A percentile compares a stretch with the other conserved stretches of the same genome.
These are phyloP conservation scores for Aspergillus sp. DNA, from an alignment of 2,329 filamentous ascomycete species.

Conservation along the genomic window DNA sequence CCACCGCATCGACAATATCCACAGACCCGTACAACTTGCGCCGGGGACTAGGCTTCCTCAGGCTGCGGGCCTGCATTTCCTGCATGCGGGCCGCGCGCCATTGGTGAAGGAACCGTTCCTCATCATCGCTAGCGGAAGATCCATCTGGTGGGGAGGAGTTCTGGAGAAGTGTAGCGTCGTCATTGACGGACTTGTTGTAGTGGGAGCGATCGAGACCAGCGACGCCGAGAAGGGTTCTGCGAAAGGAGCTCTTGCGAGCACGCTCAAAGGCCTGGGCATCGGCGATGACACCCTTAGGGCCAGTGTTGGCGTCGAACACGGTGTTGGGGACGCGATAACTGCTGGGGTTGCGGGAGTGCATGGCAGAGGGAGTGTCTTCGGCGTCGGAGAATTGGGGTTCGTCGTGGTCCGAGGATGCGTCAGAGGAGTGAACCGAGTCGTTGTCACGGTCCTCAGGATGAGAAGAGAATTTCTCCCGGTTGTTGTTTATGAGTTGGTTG, in stretches of 20 bases:
- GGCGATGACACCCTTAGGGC: slow-evolving; percentile 55
- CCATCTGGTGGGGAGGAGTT: slow-evolving; percentile 25
- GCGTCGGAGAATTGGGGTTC: slow-evolving; percentile 37
- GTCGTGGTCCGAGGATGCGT: slow-evolving; percentile 21
- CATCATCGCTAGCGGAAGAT: slow-evolving; percentile 60
- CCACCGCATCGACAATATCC: slow-evolving; percentile 81
- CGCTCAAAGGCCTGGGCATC: slow-evolving; percentile 54
- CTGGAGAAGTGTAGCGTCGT: slow-evolving; percentile 28
- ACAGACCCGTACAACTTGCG: slow-evolving; percentile 76
- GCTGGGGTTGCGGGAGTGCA: slow-evolving; percentile 40
- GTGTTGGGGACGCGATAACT: slow-evolving; percentile 50
- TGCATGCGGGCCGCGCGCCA: slow-evolving; percentile 81
- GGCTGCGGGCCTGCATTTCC: slow-evolving; percentile 71
- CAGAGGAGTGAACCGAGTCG: slow-evolving; percentile 29
- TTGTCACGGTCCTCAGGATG: slow-evolving; percentile 49
- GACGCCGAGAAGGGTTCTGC: slow-evolving; percentile 43
- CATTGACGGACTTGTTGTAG: slow-evolving; percentile 23
- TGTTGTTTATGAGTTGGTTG: slow-evolving; percentile 44
- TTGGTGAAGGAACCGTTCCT: slow-evolving; percentile 77
- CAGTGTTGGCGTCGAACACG: slow-evolving; percentile 52
- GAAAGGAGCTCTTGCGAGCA: slow-evolving; percentile 51
- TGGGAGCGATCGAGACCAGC: slow-evolving; percentile 36
- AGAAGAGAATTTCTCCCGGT: slow-evolving; percentile 36
- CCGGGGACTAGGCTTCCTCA: slow-evolving; percentile 73
- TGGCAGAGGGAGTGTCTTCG: slow-evolving; percentile 36